Evolutionary conservation across 805 yeast species (phyloP), one percentile per base, ranked within the genome.

Genomic region (Schwanniomyces sp.): DNA sequence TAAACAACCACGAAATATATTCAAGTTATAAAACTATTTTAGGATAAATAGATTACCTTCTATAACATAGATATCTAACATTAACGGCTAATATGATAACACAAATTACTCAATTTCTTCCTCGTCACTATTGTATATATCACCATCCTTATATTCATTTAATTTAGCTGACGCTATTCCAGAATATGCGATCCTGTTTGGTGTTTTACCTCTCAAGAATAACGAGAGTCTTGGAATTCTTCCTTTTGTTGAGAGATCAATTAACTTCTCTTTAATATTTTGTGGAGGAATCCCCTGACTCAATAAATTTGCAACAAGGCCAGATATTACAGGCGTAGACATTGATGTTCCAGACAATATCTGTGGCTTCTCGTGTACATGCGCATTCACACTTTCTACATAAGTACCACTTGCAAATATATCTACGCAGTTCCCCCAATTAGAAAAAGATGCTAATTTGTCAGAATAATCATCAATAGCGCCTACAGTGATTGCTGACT

Each of bases 381-480:
- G 54, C 34, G 69, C 70, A 9, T 80, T 72, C 11, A 85, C 72
- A 46, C 91, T 85, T 25, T 73, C 69, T 2, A 90, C 85, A 12
- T 71, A 69, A 0, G 84, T 84, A 0, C 98, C 98, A 41, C 92
- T 81, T 0, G 97, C 90, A 66, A 88, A 86, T 0, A 89, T 74
- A 59, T 89, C 90, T 7, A 91, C 95, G 64, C 97, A 92, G n/a
- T 75, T 72, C 0, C 98, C 97, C 91, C 91, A 88, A 61, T 92
- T 91, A n/a, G 94, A 80, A 57, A 92, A 91, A 10, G 77, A 59
- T 0, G 97, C 95, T 30, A 91, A 72, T 2, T 73, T 56, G 56
- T 89, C 96, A 5, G 75, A 75, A 16, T 76, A 61, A 60, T 88
- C 96, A 58, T 90, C 92, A 43, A 91, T 81, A 3, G 97, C 96